Conservation (phyloP, 1,284 basidiomycete species). For the Cryptococcus amylolentus region DNA sequence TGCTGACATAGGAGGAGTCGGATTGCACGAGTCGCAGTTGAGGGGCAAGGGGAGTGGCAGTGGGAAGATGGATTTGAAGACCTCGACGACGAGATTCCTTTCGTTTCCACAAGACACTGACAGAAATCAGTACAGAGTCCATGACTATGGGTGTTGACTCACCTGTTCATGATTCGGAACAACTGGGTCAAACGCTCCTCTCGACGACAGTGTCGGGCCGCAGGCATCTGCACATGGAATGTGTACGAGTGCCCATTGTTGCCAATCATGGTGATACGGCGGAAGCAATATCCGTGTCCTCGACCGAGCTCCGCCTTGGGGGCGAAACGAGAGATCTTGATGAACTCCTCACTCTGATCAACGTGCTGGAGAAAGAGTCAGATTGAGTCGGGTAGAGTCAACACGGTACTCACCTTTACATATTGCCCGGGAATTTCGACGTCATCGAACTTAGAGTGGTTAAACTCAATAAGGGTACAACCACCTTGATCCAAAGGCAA, state of each 20-base stretch:
- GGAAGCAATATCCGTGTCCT: conserved; percentile 77
- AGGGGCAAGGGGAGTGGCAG: conserved; percentile 79
- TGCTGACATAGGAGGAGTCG: conserved; percentile 82
- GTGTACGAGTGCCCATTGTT: conserved; percentile 83
- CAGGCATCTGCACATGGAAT: conserved; percentile 89
- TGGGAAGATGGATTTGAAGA: conserved; percentile 85
- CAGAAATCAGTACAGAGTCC: conserved; percentile 2
- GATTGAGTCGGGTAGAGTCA: not conserved
- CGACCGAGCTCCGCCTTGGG: conserved; percentile 88
- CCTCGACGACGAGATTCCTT: conserved; percentile 94
- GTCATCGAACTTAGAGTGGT: conserved; percentile 96
- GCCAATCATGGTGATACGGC: conserved; percentile 88
- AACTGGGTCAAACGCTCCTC: conserved; percentile 93
- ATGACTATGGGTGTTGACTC: conserved; percentile 29
- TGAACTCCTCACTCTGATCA: conserved; percentile 88
- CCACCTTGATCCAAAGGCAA: conserved; percentile 87
- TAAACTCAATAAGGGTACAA: conserved; percentile 96
- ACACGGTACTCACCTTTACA: conserved; percentile 64
- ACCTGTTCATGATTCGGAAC: conserved; percentile 91
- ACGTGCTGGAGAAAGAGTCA: conserved; percentile 63
- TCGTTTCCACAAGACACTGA: conserved; percentile 74
- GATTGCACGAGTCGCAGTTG: conserved; percentile 83
- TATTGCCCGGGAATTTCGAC: conserved; percentile 99
- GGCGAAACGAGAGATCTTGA: conserved; percentile 86
- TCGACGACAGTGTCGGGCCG: conserved; percentile 78